Evolutionary conservation across 192 early-diverging fungal species (phyloP), one percentile per base, ranked within the genome.

Genomic region (Dimargaris xerosporica): DNA sequence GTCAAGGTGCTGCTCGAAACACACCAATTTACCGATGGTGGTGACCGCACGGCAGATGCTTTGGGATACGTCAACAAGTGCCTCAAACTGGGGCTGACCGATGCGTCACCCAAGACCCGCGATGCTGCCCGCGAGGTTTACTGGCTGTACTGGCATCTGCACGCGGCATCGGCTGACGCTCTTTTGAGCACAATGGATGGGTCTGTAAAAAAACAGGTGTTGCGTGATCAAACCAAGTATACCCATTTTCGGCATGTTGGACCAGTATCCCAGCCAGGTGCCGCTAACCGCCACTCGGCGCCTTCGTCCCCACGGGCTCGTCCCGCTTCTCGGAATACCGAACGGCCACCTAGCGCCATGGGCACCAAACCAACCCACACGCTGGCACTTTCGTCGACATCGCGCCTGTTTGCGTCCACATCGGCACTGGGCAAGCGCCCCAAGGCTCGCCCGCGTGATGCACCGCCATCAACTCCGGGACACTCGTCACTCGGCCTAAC

Each of bases 161-260:
- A 59, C 31, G 31, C 56, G 13, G 19, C 30, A 19, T 29, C 56
- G 3, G 56, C 56, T 19, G 56, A 59, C 17, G 34, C 41, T 4
- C 23, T 59, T 41, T 17, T 59, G 31, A 23, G 56, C 16, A 31
- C 30, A 3, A 31, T 59, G 15, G 56, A 59, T 42, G 13, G 17
- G 6, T 28, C 56, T 17, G 19, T 29, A 13, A 59, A 59, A 34
- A 59, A 59, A 39, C 56, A 59, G 56, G 34, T 59, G 0, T 19
- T 59, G 56, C 56, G 56, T 15, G 56, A 59, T 1, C 56, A 59
- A 17, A 59, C 56, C 26, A 59, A 59, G 31, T 59, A 59, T 23
- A 34, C 56, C 31, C 56, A 59, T 41, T 39, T 59, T 16, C 56
- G 56, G 9, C 34, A 29, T 39, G 16, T 3, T 28, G 21, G 19